These are phyloP conservation scores for Sanghuangporus weigelae DNA, from an alignment of 1,284 basidiomycete genomes.

Conservation along the genomic window DNA sequence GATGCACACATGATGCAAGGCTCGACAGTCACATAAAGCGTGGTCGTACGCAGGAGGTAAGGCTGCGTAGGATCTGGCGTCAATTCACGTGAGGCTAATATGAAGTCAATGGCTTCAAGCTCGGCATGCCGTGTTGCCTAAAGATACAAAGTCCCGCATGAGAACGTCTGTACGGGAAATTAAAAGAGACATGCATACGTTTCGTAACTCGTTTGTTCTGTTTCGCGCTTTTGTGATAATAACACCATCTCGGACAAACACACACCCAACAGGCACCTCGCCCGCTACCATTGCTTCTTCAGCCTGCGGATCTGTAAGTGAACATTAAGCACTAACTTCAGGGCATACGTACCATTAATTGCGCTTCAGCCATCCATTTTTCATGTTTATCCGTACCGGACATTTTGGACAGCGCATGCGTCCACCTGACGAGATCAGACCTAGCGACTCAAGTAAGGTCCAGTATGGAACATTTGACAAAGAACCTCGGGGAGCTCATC, in stretches of 20 bases:
- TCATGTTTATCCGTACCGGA: not conserved
- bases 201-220: slow-evolving; percentile 89
- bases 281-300: slow-evolving; percentile 80
- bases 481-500: not conserved
- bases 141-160: not conserved
- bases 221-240: slow-evolving; percentile 89
- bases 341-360: slow-evolving; percentile 8
- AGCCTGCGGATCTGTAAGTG: slow-evolving; percentile 40
- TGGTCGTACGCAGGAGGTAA: slow-evolving; percentile 75
- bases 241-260: slow-evolving; percentile 78
- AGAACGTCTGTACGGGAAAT: not conserved
- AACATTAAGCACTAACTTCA: not conserved
- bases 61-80: slow-evolving; percentile 40
- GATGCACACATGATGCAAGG: slow-evolving; percentile 99
- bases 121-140: slow-evolving; percentile 97
- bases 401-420: not conserved
- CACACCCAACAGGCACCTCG: slow-evolving; percentile 96
- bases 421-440: not conserved
- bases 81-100: slow-evolving; percentile 60
- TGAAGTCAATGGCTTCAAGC: slow-evolving; percentile 92
- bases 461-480: not conserved
- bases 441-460: not conserved
- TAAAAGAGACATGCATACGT: slow-evolving; percentile 44
- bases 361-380: slow-evolving; percentile 16
- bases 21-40: slow-evolving; percentile 97